Conservation (phyloP, 331 rosid species). For the Cucumis variabilis region DNA sequence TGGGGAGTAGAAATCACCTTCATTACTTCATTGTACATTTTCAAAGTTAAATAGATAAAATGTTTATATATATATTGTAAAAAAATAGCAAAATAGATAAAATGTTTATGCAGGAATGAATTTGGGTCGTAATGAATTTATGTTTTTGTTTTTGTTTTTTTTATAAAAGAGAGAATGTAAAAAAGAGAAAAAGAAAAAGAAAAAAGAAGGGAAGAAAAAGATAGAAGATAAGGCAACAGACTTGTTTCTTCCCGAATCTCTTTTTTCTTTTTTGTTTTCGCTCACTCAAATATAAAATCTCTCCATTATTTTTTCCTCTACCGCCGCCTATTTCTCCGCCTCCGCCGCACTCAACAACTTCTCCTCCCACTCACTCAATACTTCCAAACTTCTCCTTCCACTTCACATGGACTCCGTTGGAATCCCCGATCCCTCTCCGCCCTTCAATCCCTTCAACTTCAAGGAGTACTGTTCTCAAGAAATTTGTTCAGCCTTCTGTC, state of each 20-base stretch:
- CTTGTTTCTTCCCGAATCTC: slow-evolving; percentile 20
- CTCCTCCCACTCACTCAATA: background rate
- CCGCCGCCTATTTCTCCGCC: background rate
- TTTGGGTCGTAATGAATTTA: too few species aligned
- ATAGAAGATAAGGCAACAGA: slow-evolving; percentile 17
- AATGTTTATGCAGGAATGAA: too few species aligned
- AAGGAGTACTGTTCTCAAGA: slow-evolving; percentile 25
- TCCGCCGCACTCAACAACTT: background rate
- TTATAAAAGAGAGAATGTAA: background rate
- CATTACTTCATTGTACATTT: too few species aligned
- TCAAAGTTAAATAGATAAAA: too few species aligned
- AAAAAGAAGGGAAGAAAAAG: background rate
- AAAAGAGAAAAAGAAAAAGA: slow-evolving; percentile 12
- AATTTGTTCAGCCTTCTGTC: slow-evolving; percentile 20
- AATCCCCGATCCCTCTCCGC: slow-evolving; percentile 24
- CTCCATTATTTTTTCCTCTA: background rate
- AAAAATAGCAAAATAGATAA: too few species aligned
- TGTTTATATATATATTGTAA: too few species aligned
- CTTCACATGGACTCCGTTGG: slow-evolving; percentile 20
- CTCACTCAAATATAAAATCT: background rate
- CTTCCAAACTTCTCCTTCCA: background rate
- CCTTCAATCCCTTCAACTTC: slow-evolving; percentile 5
- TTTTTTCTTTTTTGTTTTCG: background rate
- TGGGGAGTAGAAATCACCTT: too few species aligned
- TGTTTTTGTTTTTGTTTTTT: too few species aligned